Base-by-base conservation (phyloP, 176 grass and related monocot genomes). In the Ananas comosus region DNA sequence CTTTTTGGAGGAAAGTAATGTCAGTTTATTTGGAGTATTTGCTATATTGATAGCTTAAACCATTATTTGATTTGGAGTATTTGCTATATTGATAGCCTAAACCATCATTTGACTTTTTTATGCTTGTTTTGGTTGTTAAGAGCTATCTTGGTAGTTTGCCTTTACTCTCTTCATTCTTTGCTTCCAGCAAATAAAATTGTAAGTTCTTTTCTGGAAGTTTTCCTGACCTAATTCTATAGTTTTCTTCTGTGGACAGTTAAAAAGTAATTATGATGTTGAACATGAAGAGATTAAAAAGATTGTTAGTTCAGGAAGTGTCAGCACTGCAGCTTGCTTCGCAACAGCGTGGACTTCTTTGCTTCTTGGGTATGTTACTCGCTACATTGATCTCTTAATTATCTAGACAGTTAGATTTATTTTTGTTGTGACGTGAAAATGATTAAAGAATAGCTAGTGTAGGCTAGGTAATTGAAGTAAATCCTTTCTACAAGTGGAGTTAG, bases 271-370 rank as follows among this genome's bases (percentile, higher is more conserved):
- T 72, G 83, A 72, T 69, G 69, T 75, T 21, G 84, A 90, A 66
- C 86, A 82, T 75, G 84, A 92, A 50, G 89, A 97, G 84, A 90
- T 97, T 69, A 97, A 90, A 79, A 92, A 87, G 70, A 97, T 92
- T 64, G 84, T 85, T 21, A 85, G 71, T 64, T 85, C 89, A 63
- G 73, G 87, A 52, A 85, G 76, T 72, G 66, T 92, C 50, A 83
- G 86, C 77, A 64, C 68, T 70, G 52, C 89, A 69, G 84, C 82
- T 67, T 97, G 81, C 67, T 3, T 87, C 53, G 93, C 93, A 71
- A 90, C 89, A 27, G 86, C 86, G 48, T 83, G 85, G 73, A 90
- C 86, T 21, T 80, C 86, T 72, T 25, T 86, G 10, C 76, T 85
- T 81, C 48, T 90, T 61, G 89, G 89, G 89, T 97, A 87, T 78